Evolutionary conservation across 441 rosid genomes (phyloP), one percentile per base, ranked within the genome.

Genomic region (Croton laevigatus): DNA sequence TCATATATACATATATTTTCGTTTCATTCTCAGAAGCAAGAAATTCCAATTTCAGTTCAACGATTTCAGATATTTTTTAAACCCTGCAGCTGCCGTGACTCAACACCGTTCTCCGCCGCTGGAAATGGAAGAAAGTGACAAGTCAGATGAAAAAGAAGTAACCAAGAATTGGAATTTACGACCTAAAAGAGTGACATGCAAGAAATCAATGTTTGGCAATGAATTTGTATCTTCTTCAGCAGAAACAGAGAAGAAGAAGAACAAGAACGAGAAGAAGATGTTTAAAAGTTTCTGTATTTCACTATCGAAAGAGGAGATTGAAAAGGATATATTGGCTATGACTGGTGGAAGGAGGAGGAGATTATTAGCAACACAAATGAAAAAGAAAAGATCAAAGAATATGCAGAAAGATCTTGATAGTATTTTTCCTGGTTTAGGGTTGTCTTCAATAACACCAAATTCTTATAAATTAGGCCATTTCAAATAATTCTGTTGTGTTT

Each of bases 391-490:
- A 68, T 3, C 40, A 2, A 44, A 49, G 37, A 19, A 34, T 9
- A 69, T 44, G 19, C 70, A 70, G 59, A 48, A n/a, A 66, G 32
- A 27, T 10, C 66, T 73, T 4, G 72, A 73, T 52, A 2, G 6
- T 20, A 0, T n/a, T 10, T 78, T 73, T 71, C 81, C 81, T 4
- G 81, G 81, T 7, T 46, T 40, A 27, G 32, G 32, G 32, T 27
- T 27, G 2, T 27, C 32, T 27, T 27, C 32, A 27, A 27, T 27
- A 27, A 27, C 32, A 27, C 32, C 32, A 27, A 27, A 27, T 27
- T 27, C 32, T 27, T 27, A 27, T 27, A 27, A 27, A 27, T 27
- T 27, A 27, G 32, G 32, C 1, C 1, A 27, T 27, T 27, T 27
- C 1, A 27, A 27, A 27, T 27, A 27, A 27, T 27, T 27, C 32